A percentile compares a stretch with the other conserved stretches of the same genome.
These are phyloP conservation scores for Trichoderma aggressivum DNA, from an alignment of 2,329 filamentous ascomycete genomes.

Conservation along the genomic window DNA sequence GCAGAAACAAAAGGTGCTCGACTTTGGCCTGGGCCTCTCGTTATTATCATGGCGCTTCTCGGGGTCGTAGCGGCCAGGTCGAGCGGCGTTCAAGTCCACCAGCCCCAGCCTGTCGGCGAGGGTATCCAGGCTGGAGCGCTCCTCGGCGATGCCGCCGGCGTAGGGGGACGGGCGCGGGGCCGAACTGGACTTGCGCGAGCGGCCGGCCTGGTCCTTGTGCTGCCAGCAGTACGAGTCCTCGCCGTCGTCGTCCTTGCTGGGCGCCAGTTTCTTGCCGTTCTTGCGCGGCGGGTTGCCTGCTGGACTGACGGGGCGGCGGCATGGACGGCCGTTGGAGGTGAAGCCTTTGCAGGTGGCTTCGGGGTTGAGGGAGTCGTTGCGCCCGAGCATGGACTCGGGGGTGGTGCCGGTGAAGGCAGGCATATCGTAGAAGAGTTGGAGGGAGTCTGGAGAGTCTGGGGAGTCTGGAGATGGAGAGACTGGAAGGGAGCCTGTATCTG, in stretches of 20 bases:
- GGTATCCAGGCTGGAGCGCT: constrained; percentile 80
- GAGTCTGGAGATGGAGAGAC: no score
- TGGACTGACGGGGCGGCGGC: constrained; percentile 62
- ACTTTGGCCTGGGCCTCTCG: constrained; percentile 24
- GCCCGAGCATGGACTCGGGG: constrained; percentile 74
- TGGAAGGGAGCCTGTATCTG: no score
- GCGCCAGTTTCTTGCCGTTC: background rate
- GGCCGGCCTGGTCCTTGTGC: constrained; percentile 79
- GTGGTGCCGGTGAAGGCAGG: constrained; percentile 49
- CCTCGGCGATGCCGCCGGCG: constrained; percentile 51
- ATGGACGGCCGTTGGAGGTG: constrained; percentile 77
- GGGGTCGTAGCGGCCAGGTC: constrained; percentile 27
- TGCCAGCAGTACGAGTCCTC: constrained; percentile 86
- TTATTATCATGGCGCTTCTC: constrained; percentile 24
- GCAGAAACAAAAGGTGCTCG: constrained; percentile 47
- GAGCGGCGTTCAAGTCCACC: constrained; percentile 57
- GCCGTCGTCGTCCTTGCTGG: constrained; percentile 50
- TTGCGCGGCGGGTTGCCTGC: constrained; percentile 20
- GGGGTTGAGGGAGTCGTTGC: constrained; percentile 82
- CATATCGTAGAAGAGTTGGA: constrained; percentile 32
- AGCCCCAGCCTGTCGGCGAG: constrained; percentile 76
- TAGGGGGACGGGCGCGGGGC: constrained; percentile 28
- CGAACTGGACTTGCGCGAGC: constrained; percentile 45
- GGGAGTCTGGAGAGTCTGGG: background rate
- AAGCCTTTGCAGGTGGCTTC: constrained; percentile 84